Evolutionary conservation across 1,139 yeast genomes (phyloP).

Genomic region (Kurtzmaniella quercitrusa): DNA sequence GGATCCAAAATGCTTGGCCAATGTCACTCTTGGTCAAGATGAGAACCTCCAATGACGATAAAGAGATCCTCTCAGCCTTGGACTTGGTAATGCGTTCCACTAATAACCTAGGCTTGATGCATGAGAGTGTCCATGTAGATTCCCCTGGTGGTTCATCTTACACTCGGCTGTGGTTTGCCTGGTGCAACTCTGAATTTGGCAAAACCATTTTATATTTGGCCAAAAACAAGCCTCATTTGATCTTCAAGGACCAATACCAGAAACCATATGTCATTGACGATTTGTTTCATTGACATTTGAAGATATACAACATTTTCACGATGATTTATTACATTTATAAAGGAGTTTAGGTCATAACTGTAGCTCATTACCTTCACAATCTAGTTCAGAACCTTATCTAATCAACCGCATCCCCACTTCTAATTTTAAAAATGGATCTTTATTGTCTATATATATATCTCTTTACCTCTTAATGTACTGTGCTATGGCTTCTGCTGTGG

Average conservation of each 20-base stretch:
- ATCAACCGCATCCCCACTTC: no score
- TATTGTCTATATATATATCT: slow-evolving; percentile 1
- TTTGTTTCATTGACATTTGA: slow-evolving; percentile 12
- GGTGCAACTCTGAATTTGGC: slow-evolving; percentile 93
- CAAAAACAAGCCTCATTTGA: slow-evolving; percentile 65
- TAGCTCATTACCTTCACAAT: no score
- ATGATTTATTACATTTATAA: no score
- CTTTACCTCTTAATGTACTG: slow-evolving; percentile 45
- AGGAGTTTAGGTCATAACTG: no score
- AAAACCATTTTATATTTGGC: slow-evolving; percentile 77
- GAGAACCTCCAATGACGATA: slow-evolving; percentile 69
- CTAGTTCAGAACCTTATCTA: no score
- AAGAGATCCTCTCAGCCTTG: slow-evolving; percentile 55
- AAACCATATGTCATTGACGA: slow-evolving; percentile 28
- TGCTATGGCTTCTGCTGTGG: slow-evolving; percentile 71
- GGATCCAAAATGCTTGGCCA: slow-evolving; percentile 83
- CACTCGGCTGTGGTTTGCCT: slow-evolving; percentile 87
- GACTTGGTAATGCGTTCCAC: slow-evolving; percentile 56
- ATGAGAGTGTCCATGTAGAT: slow-evolving; percentile 74
- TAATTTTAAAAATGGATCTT: slow-evolving; percentile 7
- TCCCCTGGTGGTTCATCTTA: slow-evolving; percentile 41
- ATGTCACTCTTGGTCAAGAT: slow-evolving; percentile 75
- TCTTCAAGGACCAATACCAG: slow-evolving; percentile 47
- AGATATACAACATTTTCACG: neutral
- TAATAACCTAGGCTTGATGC: slow-evolving; percentile 75